These are phyloP conservation scores for Lasiodiplodia sp. DNA, from an alignment of 2,329 filamentous ascomycete species.

Conservation along the genomic window DNA sequence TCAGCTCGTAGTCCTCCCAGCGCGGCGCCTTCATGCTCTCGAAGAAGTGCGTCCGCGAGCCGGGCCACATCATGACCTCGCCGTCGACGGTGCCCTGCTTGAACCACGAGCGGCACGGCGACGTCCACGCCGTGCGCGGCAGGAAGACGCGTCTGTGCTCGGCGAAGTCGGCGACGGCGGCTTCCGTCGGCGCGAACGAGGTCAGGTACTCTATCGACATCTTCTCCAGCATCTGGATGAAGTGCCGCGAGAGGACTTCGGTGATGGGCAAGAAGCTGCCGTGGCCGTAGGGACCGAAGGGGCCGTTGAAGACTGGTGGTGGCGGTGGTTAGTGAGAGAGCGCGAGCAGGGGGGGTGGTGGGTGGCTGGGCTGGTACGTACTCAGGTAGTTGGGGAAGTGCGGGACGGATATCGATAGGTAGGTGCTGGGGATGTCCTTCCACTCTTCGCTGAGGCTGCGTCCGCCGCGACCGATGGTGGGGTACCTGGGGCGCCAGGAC, in stretches of 20 bases:
- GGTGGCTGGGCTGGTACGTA: neutral
- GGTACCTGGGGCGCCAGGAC: conserved; percentile 35
- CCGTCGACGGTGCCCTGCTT: conserved; percentile 44
- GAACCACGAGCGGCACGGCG: conserved; percentile 45
- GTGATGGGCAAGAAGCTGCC: conserved; percentile 3
- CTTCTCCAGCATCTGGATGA: conserved; percentile 5
- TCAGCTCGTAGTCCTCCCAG: conserved; percentile 56
- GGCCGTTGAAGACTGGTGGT: neutral
- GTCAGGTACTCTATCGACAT: conserved; percentile 38
- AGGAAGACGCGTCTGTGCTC: conserved; percentile 34
- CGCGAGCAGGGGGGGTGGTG: conserved; percentile 9
- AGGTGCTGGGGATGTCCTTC: conserved; percentile 38
- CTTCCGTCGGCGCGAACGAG: conserved; percentile 42
- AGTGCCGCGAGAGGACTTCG: neutral
- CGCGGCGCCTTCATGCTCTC: conserved; percentile 50
- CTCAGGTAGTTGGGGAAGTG: conserved; percentile 29
- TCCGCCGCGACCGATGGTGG: conserved; percentile 2
- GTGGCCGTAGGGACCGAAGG: conserved; percentile 27
- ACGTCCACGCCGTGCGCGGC: conserved; percentile 42
- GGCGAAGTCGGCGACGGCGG: conserved; percentile 42
- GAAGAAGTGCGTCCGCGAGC: conserved; percentile 45
- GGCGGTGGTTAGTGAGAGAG: conserved; percentile 36
- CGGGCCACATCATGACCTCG: conserved; percentile 43
- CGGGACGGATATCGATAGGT: conserved; percentile 18
- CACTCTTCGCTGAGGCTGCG: conserved; percentile 8